Base-by-base conservation (phyloP, 176 grass and related monocot species). In the Aegilops speltoides region DNA sequence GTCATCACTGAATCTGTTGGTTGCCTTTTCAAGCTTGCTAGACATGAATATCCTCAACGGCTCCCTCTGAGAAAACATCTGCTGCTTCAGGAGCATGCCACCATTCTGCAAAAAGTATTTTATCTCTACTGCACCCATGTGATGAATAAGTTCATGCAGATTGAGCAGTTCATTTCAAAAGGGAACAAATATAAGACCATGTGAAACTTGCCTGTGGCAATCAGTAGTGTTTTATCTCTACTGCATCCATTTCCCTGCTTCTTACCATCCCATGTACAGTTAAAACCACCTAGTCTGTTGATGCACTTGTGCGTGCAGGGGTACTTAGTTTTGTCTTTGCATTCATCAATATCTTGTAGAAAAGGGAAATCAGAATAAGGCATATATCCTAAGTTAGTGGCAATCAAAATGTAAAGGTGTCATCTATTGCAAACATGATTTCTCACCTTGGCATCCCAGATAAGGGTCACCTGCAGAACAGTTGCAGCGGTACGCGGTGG, bases 341-440 rank as follows among this genome's bases (percentile, higher is more conserved):
- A 88, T 83, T 88, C 86, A 11, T 88, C 67, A 19, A 82, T 82
- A 83, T 88, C 86, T 88, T 81, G 12, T 50, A 45, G 26, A 67
- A 66, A 68, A 50, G 6, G 63, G 36, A 81, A 3, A 68, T 50
- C 9, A 32, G 40, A 50, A 2, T 22, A 31, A 48, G 38, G 17
- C 16, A 48, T 14, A 32, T 78, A 20, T 38, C 8, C 34, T 26
- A 25, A 79, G 6, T 24, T 26, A 63, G 23, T 66, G 15, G 9
- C 34, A 48, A 32, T 22, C 16, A 31, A 20, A 9, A 0, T 1
- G 0, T 28, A 81, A 66, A 46, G 7, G 8, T 63, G 22, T 26
- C 59, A 11, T 2, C 46, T 19, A 32, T 64, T 15, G 22, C 13
- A 43, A 65, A 15, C 63, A 50, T 33, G 41, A 50, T 68, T 66